A percentile compares a stretch with the other conserved stretches of the same genome.
These are phyloP conservation scores for Abrus precatorius DNA, from an alignment of 306 rosid genomes.

Conservation along the genomic window DNA sequence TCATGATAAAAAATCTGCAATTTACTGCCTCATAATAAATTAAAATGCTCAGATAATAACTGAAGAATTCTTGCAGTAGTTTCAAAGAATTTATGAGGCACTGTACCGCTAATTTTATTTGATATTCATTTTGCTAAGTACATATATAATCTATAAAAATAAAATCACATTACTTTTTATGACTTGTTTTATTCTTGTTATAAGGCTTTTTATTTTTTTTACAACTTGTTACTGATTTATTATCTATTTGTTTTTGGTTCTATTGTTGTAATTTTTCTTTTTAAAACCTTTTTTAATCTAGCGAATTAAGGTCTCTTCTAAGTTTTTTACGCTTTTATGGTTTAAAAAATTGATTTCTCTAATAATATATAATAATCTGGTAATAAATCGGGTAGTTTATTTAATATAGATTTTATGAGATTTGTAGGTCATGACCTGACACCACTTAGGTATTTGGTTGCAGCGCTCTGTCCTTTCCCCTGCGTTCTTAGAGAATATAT, in stretches of 20 bases:
- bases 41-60: background rate
- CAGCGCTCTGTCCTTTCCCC: background rate
- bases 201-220: background rate
- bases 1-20: background rate
- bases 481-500: background rate
- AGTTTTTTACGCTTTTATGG: no score
- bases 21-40: background rate
- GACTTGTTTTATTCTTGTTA: background rate
- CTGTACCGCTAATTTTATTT: background rate
- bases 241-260: no score
- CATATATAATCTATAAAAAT: background rate
- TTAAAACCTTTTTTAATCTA: no score
- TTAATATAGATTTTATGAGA: conserved; percentile 5
- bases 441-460: conserved; percentile 1
- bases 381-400: no score
- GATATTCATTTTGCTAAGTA: background rate
- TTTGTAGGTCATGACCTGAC: conserved; percentile 11
- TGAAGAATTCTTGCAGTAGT: background rate
- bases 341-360: no score
- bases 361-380: no score
- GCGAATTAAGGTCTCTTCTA: no score
- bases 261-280: no score
- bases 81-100: background rate
- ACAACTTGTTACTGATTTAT: background rate
- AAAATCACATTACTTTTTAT: background rate